Evolutionary conservation across 768 basidiomycete species (phyloP), one percentile per base, ranked within the genome.

Genomic region (Serendipita sp.): DNA sequence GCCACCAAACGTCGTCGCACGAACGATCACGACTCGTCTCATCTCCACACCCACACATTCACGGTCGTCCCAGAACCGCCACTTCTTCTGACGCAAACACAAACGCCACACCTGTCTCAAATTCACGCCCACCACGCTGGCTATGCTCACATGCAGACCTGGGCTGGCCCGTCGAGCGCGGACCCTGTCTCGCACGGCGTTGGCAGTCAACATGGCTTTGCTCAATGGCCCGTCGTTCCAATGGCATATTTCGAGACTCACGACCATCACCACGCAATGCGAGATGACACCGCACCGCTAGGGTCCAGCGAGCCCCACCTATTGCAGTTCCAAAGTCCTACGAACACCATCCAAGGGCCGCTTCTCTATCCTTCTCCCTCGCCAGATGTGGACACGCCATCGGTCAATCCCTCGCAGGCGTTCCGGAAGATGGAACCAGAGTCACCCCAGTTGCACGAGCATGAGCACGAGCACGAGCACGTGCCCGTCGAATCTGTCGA

Each of bases 1-100:
- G 55, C 55, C 55, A 31, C 36, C 55, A 60, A 60, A 34, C 55
- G 55, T 60, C 55, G 55, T 29, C 55, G 55, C 36, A 60, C 55
- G 10, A 37, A 60, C 36, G 55, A 60, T 36, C 29, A 33, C 27
- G 55, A 60, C 55, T 60, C 55, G 33, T 31, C 55, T 60, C 36
- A 31, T n/a, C 36, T 60, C 27, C 55, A 60, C 16, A 23, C 23
- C 27, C 55, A 60, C 40, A 33, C 55, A 10, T 60, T 33, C 34
- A 33, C 55, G 2, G 36, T 37, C 29, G 55, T 60, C 27, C 55
- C 55, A 10, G 55, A 60, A 60, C 55, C 55, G 29, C 55, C 55
- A 37, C 55, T 33, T 3, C 55, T 60, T 60, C 55, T 60, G 55
- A 60, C 55, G 18, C 55, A 31, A 60, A 36, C 33, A n/a, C 55